Evolutionary conservation across 495 filamentous ascomycete species (phyloP), one percentile per base, ranked within the genome.

Genomic region (Friedmanniomyces simplex): DNA sequence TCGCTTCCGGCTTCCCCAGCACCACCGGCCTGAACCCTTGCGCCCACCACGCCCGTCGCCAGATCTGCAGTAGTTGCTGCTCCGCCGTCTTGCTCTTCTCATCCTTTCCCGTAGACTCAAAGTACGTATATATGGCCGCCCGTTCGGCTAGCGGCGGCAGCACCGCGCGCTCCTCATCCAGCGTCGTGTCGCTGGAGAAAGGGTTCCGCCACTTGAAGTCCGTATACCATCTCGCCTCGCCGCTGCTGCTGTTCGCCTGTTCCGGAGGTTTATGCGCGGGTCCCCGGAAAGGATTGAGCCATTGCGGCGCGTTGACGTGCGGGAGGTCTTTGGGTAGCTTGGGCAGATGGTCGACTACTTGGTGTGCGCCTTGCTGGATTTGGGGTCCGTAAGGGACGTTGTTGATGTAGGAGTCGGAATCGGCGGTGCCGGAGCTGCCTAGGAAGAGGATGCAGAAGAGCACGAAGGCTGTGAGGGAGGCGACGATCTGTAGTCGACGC

Each of bases 1-100:
- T 86, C 11, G 91, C 91, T 66, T 97, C 93, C 12, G 80, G 83
- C 24, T 80, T 78, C 25, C 85, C 82, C 55, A 98, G 71, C 42
- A 97, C 83, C 13, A 93, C 76, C 0, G 93, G 93, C 51, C 77
- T 82, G 68, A 98, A 96, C 7, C 93, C 93, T 61, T 91, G 79
- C 13, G 90, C 89, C 83, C 87, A 96, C 87, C 89, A 96, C 8
- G 91, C 93, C 51, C 90, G 77, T 54, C 90, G 80, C 93, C 93
- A 98, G 53, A 86, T 80, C 52, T 94, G 77, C 37, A 98, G 74
- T 46, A 98, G 72, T 63, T 84, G 79, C 61, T 82, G 82, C 66
- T 97, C 87, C 3, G 87, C 85, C 30, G 82, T 78, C 58, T 80
- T 78, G 39, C 75, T 74, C 13, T 75, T 75, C 52, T 77, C 74